A percentile compares a stretch with the other conserved stretches of the same genome.
Conservation (phyloP, 192 early-diverging fungal species). For the Lobulomyces angularis region DNA sequence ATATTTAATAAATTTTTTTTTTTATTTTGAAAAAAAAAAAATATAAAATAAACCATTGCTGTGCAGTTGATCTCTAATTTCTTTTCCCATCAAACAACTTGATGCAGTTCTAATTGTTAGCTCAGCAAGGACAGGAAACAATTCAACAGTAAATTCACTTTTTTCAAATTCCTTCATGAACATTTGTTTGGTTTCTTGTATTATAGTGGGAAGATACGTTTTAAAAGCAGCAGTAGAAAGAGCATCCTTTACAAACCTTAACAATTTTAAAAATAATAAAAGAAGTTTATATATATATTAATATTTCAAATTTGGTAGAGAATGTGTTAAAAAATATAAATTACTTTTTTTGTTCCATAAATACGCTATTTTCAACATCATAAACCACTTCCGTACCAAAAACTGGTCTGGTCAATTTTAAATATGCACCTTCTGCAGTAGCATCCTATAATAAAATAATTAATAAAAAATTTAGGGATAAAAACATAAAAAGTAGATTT, state of each 20-base stretch:
- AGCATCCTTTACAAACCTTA: constrained; percentile 88
- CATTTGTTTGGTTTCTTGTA: constrained; percentile 68
- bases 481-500: too few relatives aligned
- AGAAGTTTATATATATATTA: background rate
- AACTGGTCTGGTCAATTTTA: constrained; percentile 80
- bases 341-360: constrained; percentile 97
- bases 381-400: constrained; percentile 95
- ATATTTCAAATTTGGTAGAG: background rate
- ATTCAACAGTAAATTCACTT: constrained; percentile 37
- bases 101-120: constrained; percentile 91
- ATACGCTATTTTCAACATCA: constrained; percentile 77
- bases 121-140: constrained; percentile 71
- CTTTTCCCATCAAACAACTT: constrained; percentile 84
- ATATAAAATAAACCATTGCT: constrained; percentile 15
- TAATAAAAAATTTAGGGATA: too few relatives aligned
- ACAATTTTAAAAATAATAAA: background rate
- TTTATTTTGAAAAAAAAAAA: background rate
- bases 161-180: constrained; percentile 37
- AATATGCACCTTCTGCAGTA: constrained; percentile 88
- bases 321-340: constrained; percentile 6
- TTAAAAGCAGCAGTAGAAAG: constrained; percentile 78
- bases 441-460: constrained; percentile 68
- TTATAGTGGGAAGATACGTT: constrained; percentile 75
- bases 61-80: constrained; percentile 76
- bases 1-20: constrained; percentile 1